phyloP scores from a whole-genome alignment of 116 monocot genomes.

The Papilionanthe hybrid region DNA sequence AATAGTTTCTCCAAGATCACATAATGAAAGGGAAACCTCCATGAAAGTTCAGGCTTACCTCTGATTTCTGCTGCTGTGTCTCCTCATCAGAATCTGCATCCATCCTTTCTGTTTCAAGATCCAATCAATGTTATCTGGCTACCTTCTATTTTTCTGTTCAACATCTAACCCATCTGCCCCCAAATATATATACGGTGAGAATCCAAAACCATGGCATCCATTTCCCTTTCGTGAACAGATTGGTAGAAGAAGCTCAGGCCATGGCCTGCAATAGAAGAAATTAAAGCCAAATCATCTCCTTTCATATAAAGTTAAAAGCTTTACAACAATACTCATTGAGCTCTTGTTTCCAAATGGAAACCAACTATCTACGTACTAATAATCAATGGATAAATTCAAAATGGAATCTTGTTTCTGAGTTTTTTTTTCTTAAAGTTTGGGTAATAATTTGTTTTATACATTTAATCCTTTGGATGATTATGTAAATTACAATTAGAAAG shows the following conservation, averaged over 20 bases:
- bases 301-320: background rate
- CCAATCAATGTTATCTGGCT: background rate
- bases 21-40: too few relatives aligned
- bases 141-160: background rate
- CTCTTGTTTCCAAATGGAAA: conserved; percentile 2
- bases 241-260: background rate
- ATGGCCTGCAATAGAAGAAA: conserved; percentile 8
- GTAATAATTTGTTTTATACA: too few relatives aligned
- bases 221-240: background rate
- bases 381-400: too few relatives aligned
- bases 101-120: background rate
- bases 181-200: background rate
- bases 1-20: too few relatives aligned
- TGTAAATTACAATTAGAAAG: too few relatives aligned
- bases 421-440: too few relatives aligned
- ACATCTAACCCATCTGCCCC: background rate
- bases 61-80: background rate
- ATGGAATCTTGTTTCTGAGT: too few relatives aligned
- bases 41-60: background rate
- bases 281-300: conserved; percentile 1
- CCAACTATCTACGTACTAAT: background rate
- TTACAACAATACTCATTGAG: too few relatives aligned
- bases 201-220: too few relatives aligned
- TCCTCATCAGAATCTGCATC: background rate
- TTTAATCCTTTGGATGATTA: too few relatives aligned